Base-by-base conservation (phyloP, 768 basidiomycete genomes). In the Tulasnella sp. region DNA sequence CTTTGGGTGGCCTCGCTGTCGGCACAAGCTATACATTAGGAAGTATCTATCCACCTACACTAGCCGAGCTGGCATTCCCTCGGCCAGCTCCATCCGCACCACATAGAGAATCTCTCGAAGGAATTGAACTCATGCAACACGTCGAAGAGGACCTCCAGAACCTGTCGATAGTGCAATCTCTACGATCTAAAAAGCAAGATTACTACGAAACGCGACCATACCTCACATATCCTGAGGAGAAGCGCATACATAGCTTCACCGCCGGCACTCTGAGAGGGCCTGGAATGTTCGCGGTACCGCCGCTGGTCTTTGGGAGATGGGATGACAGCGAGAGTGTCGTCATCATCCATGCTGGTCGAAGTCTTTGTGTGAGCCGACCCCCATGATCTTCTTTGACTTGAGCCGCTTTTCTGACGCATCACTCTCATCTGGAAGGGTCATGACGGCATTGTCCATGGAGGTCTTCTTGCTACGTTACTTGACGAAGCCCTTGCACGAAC, bases 381-480 rank as follows among this genome's bases (percentile, higher is more conserved):
- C 29, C 15, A 11, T 21, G 48, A 8, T 15, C 3, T 27, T 13
- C 34, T 38, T 38, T n/a, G 13, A 5, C 17, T 2, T 15, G 19
- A 3, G n/a, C 19, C 26, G 13, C 17, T 61, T 34, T 58, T 30
- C 11, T 13, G 24, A 42, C n/a, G 24, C 21, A 51, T 27, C 34
- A 24, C 26, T 32, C 34, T 38, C 5, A 5, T 5, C 15, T 38
- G 7, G 7, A 38, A 58, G 44, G 62, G 89, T 3, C 86, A 95
- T 63, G 92, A 95, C 71, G 95, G 95, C 0, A 92, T 99, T 62
- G 74, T 97, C 2, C 95, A 99, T 66, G 95, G 95, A 0, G 95
- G 95, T 1, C 67, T 98, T 61, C 75, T 98, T 19, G 91, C 93
- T 41, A 96, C 92, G 1, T 70, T 98, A 17, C 69, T 96, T 58